These are phyloP conservation scores for Botrytis porri DNA, from an alignment of 2,329 filamentous ascomycete species.

Conservation along the genomic window DNA sequence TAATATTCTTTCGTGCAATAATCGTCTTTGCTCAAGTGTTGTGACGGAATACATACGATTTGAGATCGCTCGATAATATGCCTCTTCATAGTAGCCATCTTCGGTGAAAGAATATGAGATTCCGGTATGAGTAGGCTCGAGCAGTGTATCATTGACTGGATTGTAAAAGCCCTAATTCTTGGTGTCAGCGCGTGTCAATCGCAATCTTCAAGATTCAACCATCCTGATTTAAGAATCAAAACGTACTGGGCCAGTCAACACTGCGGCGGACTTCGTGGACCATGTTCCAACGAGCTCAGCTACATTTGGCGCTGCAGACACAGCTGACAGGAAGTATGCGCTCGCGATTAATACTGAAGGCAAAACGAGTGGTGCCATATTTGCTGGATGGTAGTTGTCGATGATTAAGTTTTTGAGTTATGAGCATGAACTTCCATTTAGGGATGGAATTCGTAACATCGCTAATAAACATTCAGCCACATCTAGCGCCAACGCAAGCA, in stretches of 20 bases:
- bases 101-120: conserved; percentile 72
- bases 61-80: conserved; percentile 65
- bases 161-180: conserved; percentile 64
- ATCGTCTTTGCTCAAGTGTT: not conserved
- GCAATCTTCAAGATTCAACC: conserved; percentile 13
- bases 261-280: conserved; percentile 67
- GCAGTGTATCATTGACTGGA: conserved; percentile 60
- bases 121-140: conserved; percentile 63
- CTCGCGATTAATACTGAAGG: conserved; percentile 40
- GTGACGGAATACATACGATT: conserved; percentile 53
- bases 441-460: conserved; percentile 18
- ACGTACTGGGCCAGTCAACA: conserved; percentile 66
- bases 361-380: conserved; percentile 37
- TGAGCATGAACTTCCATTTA: conserved; percentile 12
- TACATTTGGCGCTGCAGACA: conserved; percentile 43
- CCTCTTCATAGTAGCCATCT: conserved; percentile 66
- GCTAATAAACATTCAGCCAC: conserved; percentile 13
- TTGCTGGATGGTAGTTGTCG: conserved; percentile 22
- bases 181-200: conserved; percentile 20
- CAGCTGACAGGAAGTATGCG: conserved; percentile 32
- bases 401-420: conserved; percentile 5
- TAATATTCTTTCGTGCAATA: conserved; percentile 19
- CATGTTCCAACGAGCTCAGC: conserved; percentile 63
- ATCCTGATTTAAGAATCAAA: conserved; percentile 32
- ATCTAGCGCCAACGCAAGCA: conserved; percentile 9